A percentile compares a stretch with the other conserved stretches of the same genome.
These are phyloP conservation scores for Ceratobasidium sp. DNA, from an alignment of 1,284 basidiomycete genomes.

Conservation along the genomic window DNA sequence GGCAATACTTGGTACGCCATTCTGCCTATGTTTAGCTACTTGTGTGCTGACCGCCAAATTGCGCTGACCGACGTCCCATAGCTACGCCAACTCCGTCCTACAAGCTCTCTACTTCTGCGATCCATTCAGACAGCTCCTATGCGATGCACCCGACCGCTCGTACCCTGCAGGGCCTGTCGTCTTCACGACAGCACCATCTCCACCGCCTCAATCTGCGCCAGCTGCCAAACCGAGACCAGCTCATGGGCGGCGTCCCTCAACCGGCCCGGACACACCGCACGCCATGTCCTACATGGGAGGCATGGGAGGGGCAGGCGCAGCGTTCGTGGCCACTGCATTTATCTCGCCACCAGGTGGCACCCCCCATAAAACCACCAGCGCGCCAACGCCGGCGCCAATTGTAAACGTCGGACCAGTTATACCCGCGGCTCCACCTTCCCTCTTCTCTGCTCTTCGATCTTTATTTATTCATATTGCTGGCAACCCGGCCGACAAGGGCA, in stretches of 20 bases:
- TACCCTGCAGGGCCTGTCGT: slow-evolving; percentile 46
- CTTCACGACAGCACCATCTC: slow-evolving; percentile 23
- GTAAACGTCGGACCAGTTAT: slow-evolving; percentile 58
- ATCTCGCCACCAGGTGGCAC: slow-evolving; percentile 12
- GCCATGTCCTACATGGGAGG: slow-evolving; percentile 48
- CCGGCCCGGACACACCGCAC: slow-evolving; percentile 48
- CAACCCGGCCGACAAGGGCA: slow-evolving; percentile 82
- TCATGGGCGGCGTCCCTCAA: slow-evolving; percentile 40
- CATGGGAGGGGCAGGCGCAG: slow-evolving; percentile 49
- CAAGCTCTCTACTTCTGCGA: slow-evolving; percentile 93
- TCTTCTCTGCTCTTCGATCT: slow-evolving; percentile 91
- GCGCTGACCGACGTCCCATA: slow-evolving; percentile 55
- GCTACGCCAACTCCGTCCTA: slow-evolving; percentile 97
- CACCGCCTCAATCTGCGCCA: slow-evolving; percentile 44
- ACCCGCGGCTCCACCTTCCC: slow-evolving; percentile 76
- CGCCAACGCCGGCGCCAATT: slow-evolving; percentile 51
- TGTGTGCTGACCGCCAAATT: background rate
- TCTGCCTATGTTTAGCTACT: slow-evolving; percentile 6
- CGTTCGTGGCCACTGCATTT: slow-evolving; percentile 53
- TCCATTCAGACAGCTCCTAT: slow-evolving; percentile 84
- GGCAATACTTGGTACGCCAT: slow-evolving; percentile 81
- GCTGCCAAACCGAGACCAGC: slow-evolving; percentile 52
- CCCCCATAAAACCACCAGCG: slow-evolving; percentile 50
- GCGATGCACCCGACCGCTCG: slow-evolving; percentile 68
- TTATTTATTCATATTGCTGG: slow-evolving; percentile 87